Evolutionary conservation across 73 alveolate species (phyloP).

Genomic region (Durusdinium trenchii): DNA sequence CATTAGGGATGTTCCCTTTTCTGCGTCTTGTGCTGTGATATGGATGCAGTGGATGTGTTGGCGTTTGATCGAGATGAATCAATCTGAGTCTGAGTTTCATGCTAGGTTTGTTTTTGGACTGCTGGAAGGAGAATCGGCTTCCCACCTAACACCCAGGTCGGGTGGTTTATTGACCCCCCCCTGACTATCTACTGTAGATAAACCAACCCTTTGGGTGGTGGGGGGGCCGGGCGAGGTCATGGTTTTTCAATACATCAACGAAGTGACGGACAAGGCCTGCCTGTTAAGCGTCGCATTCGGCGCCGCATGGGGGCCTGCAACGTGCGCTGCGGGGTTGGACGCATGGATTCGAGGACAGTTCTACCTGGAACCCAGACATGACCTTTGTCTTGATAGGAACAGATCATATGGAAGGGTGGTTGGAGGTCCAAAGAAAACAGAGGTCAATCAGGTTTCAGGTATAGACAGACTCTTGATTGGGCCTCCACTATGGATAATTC

Average conservation of each 20-base stretch:
- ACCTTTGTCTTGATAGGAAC: no score
- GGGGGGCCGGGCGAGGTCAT: no score
- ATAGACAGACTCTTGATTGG: no score
- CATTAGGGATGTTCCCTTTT: no score
- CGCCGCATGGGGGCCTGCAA: not conserved
- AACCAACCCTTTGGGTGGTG: no score
- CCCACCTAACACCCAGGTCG: not conserved
- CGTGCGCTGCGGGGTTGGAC: not conserved
- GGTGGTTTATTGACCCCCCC: not conserved
- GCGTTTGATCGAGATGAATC: not conserved
- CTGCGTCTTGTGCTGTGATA: not conserved
- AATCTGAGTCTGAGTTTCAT: not conserved
- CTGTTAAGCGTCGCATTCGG: not conserved
- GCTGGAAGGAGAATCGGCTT: not conserved
- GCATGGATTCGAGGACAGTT: not conserved
- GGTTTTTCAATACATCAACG: slow-evolving; percentile 81
- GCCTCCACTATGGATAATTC: no score
- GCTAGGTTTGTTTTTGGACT: not conserved
- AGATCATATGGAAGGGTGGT: no score
- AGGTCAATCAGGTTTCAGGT: no score
- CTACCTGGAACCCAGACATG: no score
- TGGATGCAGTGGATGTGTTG: not conserved
- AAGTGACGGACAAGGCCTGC: slow-evolving; percentile 69
- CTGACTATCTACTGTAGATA: not conserved
- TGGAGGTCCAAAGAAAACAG: no score